These are phyloP conservation scores for Metschnikowia gelsemii DNA, from an alignment of 805 yeast species.

Conservation along the genomic window DNA sequence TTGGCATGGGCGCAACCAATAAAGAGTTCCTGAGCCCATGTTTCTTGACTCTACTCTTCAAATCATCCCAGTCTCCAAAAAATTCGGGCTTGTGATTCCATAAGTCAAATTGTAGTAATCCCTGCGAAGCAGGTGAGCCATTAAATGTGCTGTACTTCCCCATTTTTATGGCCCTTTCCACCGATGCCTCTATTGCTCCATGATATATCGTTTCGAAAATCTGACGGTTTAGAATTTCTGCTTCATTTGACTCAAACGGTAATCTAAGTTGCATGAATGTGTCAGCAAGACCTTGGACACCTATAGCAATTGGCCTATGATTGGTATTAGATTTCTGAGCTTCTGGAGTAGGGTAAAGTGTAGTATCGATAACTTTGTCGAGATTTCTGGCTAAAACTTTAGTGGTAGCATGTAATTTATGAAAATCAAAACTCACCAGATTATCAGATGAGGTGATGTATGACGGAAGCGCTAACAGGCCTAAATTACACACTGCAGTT, in stretches of 20 bases:
- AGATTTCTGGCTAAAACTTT: slow-evolving; percentile 79
- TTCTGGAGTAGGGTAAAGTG: slow-evolving; percentile 77
- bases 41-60: slow-evolving; percentile 57
- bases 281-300: slow-evolving; percentile 98
- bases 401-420: slow-evolving; percentile 68
- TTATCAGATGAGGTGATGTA: slow-evolving; percentile 49
- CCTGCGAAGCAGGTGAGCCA: slow-evolving; percentile 91
- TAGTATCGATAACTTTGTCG: slow-evolving; percentile 80
- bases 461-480: slow-evolving; percentile 84
- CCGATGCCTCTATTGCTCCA: slow-evolving; percentile 84
- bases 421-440: slow-evolving; percentile 61
- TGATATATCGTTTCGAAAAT: slow-evolving; percentile 96
- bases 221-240: slow-evolving; percentile 71
- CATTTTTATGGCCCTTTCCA: slow-evolving; percentile 66
- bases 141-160: slow-evolving; percentile 73
- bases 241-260: slow-evolving; percentile 84
- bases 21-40: slow-evolving; percentile 85
- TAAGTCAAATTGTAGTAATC: slow-evolving; percentile 79
- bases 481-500: slow-evolving; percentile 93
- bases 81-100: slow-evolving; percentile 79
- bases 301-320: slow-evolving; percentile 93
- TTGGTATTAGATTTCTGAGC: slow-evolving; percentile 75
- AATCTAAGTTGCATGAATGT: slow-evolving; percentile 73
- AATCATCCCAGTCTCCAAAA: slow-evolving; percentile 76
- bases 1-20: slow-evolving; percentile 94